Percentiles rank a stretch among this genome's conserved stretches.
These are phyloP conservation scores for Cytospora leucostoma DNA, from an alignment of 2,329 filamentous ascomycete species.

Conservation along the genomic window DNA sequence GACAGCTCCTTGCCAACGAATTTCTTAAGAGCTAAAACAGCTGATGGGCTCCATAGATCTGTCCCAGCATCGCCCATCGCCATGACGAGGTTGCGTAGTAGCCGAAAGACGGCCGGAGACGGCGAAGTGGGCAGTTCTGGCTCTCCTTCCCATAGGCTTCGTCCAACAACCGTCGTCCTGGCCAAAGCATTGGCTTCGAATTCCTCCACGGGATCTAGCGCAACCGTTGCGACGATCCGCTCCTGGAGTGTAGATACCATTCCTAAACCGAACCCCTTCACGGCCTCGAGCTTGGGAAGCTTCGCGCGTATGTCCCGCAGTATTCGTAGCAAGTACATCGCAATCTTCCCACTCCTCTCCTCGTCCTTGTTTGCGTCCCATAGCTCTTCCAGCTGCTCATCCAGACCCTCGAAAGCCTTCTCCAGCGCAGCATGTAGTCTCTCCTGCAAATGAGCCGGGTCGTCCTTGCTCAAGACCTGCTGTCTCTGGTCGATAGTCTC, in stretches of 20 bases:
- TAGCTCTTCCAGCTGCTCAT: constrained; percentile 54
- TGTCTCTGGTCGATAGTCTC: constrained; percentile 68
- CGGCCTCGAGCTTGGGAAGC: constrained; percentile 54
- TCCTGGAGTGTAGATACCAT: constrained; percentile 67
- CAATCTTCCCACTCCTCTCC: constrained; percentile 52
- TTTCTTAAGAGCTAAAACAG: constrained; percentile 65
- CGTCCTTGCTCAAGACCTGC: constrained; percentile 66
- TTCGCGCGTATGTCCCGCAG: constrained; percentile 72
- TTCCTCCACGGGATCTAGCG: constrained; percentile 50
- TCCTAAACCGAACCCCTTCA: constrained; percentile 59
- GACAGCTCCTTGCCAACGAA: constrained; percentile 53
- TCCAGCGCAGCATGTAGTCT: constrained; percentile 38
- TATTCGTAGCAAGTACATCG: constrained; percentile 70
- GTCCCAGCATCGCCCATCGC: constrained; percentile 70
- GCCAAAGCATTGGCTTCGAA: constrained; percentile 47
- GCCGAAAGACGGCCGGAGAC: constrained; percentile 71
- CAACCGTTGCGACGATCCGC: constrained; percentile 57
- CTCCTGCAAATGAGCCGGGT: constrained; percentile 41
- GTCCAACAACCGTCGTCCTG: constrained; percentile 56
- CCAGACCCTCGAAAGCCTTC: constrained; percentile 48
- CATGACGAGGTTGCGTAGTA: constrained; percentile 65
- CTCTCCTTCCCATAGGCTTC: constrained; percentile 77
- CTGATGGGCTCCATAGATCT: constrained; percentile 78
- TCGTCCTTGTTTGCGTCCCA: constrained; percentile 50
- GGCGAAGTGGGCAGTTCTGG: constrained; percentile 77